Conservation (phyloP, 495 filamentous ascomycete species). For the Daldinia loculata region DNA sequence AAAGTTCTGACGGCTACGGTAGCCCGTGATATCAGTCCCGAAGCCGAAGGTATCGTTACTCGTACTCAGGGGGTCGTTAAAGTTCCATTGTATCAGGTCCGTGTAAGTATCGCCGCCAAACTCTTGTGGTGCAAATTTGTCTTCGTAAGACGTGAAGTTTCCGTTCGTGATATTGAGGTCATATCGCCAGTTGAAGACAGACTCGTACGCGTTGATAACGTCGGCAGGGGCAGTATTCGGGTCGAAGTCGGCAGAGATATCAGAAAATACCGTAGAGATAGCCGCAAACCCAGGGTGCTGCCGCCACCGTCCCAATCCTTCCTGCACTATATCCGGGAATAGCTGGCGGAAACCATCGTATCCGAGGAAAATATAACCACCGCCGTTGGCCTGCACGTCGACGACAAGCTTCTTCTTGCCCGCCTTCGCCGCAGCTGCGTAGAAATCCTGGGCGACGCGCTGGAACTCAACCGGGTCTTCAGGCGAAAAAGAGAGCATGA, state of each 20-base stretch:
- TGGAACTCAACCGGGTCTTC: conserved; percentile 49
- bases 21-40: conserved; percentile 55
- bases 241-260: conserved; percentile 44
- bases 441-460: conserved; percentile 52
- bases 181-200: conserved; percentile 51
- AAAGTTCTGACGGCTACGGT: conserved; percentile 51
- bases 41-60: conserved; percentile 51
- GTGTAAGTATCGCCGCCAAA: conserved; percentile 50
- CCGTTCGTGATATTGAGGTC: conserved; percentile 48
- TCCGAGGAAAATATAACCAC: conserved; percentile 59
- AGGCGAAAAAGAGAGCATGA: conserved; percentile 42
- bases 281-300: conserved; percentile 47
- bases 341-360: conserved; percentile 58
- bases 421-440: conserved; percentile 48
- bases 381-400: conserved; percentile 61
- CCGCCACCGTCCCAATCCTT: conserved; percentile 47
- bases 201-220: conserved; percentile 44
- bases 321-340: conserved; percentile 54
- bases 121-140: conserved; percentile 49
- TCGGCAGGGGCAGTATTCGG: conserved; percentile 40
- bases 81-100: conserved; percentile 51
- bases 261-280: conserved; percentile 44
- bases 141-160: conserved; percentile 49
- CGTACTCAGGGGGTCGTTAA: conserved; percentile 49
- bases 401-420: conserved; percentile 63